A percentile compares a stretch with the other conserved stretches of the same genome.
Conservation (phyloP, 345 rosid species). For the Populus euphratica region DNA sequence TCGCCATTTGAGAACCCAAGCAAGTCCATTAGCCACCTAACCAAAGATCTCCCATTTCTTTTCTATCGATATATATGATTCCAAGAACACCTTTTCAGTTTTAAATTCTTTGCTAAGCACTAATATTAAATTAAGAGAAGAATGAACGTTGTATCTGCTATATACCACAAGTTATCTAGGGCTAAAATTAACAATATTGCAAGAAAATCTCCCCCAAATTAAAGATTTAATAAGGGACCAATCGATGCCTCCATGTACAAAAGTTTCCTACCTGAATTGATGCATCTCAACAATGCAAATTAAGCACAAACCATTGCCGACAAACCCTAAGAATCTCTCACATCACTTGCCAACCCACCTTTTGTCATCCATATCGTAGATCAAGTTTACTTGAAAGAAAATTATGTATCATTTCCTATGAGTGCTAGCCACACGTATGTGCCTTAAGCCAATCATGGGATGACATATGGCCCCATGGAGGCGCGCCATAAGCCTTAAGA, state of each 20-base stretch:
- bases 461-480: constrained; percentile 4
- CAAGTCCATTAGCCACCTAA: constrained; percentile 15
- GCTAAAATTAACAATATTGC: neutral
- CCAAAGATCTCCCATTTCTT: neutral
- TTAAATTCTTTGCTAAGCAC: neutral
- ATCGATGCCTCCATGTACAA: neutral
- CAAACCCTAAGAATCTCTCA: constrained; percentile 22
- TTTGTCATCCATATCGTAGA: constrained; percentile 12
- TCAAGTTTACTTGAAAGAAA: neutral
- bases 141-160: neutral
- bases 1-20: constrained; percentile 18
- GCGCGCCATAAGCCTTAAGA: neutral
- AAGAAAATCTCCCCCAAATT: too few species aligned
- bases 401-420: neutral
- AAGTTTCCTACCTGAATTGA: neutral
- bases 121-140: neutral
- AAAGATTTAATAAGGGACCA: neutral
- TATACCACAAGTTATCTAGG: neutral
- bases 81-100: neutral
- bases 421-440: constrained; percentile 34
- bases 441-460: constrained; percentile 9
- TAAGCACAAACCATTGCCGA: constrained; percentile 16
- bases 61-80: neutral
- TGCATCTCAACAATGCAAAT: neutral
- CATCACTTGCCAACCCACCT: constrained; percentile 1